These are phyloP conservation scores for Cercospora berteroae DNA, from an alignment of 2,329 filamentous ascomycete species.

Conservation along the genomic window DNA sequence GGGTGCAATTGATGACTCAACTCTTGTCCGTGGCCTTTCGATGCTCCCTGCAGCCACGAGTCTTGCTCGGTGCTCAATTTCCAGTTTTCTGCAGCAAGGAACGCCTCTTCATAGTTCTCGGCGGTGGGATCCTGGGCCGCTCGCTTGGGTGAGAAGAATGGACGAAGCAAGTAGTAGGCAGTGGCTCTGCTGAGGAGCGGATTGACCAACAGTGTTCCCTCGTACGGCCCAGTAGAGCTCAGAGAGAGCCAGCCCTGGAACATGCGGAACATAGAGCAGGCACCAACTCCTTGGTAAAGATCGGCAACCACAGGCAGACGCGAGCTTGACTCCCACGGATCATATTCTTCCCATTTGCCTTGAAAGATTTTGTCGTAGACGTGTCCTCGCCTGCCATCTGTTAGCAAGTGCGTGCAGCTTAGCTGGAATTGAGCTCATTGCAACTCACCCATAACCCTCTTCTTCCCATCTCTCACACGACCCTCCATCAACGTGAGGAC, in stretches of 20 bases:
- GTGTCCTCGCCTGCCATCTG: constrained; percentile 43
- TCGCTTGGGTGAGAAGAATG: constrained; percentile 68
- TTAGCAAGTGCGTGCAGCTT: not conserved
- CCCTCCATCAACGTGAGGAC: constrained; percentile 58
- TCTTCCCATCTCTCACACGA: constrained; percentile 54
- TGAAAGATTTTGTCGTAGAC: constrained; percentile 73
- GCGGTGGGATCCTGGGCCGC: constrained; percentile 37
- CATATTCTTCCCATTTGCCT: constrained; percentile 76
- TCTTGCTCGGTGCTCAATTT: constrained; percentile 53
- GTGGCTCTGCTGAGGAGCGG: constrained; percentile 73
- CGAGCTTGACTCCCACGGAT: constrained; percentile 74
- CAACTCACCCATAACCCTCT: constrained; percentile 54
- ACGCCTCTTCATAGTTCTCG: constrained; percentile 42
- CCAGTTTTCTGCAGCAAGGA: constrained; percentile 61
- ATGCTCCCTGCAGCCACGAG: constrained; percentile 67
- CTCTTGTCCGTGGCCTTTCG: constrained; percentile 67
- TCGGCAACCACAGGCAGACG: constrained; percentile 69
- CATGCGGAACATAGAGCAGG: constrained; percentile 81
- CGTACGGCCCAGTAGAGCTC: constrained; percentile 66
- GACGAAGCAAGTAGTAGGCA: constrained; percentile 76
- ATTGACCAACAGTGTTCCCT: constrained; percentile 81
- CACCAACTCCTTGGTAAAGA: constrained; percentile 75
- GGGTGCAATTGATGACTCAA: constrained; percentile 64
- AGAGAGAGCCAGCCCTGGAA: constrained; percentile 89
- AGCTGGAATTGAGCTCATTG: not conserved